Conservation (phyloP, 352 stramenopile species). For the Phytophthora niederhauseri region DNA sequence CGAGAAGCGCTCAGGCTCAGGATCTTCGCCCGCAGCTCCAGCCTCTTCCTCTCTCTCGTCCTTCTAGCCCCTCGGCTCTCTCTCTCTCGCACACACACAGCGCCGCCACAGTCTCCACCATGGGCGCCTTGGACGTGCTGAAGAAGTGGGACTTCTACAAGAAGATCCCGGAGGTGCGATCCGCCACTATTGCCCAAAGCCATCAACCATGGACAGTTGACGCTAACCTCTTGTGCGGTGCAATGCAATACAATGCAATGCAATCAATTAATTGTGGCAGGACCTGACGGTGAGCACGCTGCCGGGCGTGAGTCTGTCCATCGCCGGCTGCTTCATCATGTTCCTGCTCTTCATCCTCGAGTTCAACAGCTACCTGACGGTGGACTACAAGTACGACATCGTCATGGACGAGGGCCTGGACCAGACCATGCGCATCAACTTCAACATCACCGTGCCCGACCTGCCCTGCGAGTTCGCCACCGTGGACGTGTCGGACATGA, state of each 20-base stretch:
- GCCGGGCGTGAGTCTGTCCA: conserved; percentile 84
- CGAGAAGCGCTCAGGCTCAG: background rate
- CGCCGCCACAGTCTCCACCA: conserved; percentile 23
- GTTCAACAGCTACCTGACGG: conserved; percentile 89
- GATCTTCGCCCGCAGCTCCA: background rate
- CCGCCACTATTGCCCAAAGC: too few species aligned
- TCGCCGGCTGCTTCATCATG: conserved; percentile 90
- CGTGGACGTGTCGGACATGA: conserved; percentile 97
- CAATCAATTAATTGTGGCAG: conserved; percentile 23
- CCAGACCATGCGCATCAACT: conserved; percentile 95
- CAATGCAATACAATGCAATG: too few species aligned
- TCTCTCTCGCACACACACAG: background rate
- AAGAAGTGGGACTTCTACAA: conserved; percentile 95
- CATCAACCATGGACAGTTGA: too few species aligned
- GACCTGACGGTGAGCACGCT: conserved; percentile 88
- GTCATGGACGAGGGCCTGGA: conserved; percentile 89
- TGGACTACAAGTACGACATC: conserved; percentile 90
- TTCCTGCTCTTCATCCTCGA: conserved; percentile 90
- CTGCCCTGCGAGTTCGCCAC: conserved; percentile 97
- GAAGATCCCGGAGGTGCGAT: conserved; percentile 86
- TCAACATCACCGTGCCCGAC: conserved; percentile 98
- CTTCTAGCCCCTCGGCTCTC: too few species aligned
- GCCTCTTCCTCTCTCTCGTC: background rate
- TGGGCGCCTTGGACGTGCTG: conserved; percentile 88
- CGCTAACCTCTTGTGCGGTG: too few species aligned